A percentile compares a stretch with the other conserved stretches of the same genome.
These are phyloP conservation scores for Sugiyamaella paludigena DNA, from an alignment of 1,139 yeast genomes.

Conservation along the genomic window DNA sequence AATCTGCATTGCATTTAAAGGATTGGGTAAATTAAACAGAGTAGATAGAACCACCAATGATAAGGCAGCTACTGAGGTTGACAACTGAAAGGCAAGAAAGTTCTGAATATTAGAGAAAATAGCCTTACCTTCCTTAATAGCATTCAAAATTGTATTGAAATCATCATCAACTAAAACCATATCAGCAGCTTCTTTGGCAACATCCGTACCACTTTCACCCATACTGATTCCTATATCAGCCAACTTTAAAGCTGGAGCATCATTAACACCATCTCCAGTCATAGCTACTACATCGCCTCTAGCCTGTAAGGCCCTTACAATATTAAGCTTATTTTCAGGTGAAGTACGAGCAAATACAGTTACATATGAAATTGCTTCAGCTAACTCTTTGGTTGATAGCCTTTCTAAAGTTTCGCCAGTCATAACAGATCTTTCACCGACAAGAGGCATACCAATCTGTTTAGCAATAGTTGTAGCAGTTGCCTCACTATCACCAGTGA, in stretches of 20 bases:
- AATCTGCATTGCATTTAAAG: constrained; percentile 98
- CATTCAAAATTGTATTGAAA: constrained; percentile 85
- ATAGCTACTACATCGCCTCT: constrained; percentile 96
- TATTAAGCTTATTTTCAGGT: constrained; percentile 91
- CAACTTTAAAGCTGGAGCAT: constrained; percentile 96
- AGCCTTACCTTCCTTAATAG: constrained; percentile 96
- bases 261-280: constrained; percentile 99
- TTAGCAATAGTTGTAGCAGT: constrained; percentile 91
- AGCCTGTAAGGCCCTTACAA: constrained; percentile 85
- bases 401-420: constrained; percentile 79
- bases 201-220: constrained; percentile 98
- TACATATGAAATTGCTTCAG: constrained; percentile 73
- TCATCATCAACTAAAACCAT: constrained; percentile 97
- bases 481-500: constrained; percentile 91
- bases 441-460: constrained; percentile 87
- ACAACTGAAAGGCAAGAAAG: constrained; percentile 88
- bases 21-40: constrained; percentile 82
- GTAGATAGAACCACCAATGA: constrained; percentile 86
- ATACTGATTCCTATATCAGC: constrained; percentile 97
- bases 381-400: constrained; percentile 65
- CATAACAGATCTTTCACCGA: constrained; percentile 62
- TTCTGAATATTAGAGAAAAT: constrained; percentile 92
- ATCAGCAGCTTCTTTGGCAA: constrained; percentile 97
- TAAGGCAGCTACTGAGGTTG: constrained; percentile 93
- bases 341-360: constrained; percentile 95